Evolutionary conservation across 2,329 filamentous ascomycete species (phyloP).

Genomic region (Graphilbum ipis-grandicollis): DNA sequence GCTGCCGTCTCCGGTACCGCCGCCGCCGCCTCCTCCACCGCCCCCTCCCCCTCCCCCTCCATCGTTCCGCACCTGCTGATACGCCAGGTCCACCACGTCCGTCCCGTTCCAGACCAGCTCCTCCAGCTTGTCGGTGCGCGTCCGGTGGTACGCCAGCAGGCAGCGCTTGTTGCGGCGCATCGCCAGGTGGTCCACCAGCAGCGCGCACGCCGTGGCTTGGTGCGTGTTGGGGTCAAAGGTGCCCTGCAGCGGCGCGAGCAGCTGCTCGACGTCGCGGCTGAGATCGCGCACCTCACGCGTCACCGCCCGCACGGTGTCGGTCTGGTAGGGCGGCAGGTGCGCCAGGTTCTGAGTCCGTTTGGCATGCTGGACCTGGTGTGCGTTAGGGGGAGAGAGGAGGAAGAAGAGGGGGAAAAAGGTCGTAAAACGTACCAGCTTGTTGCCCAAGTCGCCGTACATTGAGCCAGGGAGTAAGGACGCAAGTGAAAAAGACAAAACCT

Average conservation of each 20-base stretch:
- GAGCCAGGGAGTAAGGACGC: background rate
- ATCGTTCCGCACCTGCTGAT: constrained; percentile 34
- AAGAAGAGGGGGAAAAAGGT: background rate
- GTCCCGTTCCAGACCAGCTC: constrained; percentile 83
- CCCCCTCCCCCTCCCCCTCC: constrained; percentile 10
- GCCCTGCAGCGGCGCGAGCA: constrained; percentile 68
- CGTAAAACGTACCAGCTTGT: constrained; percentile 51
- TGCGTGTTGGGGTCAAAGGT: constrained; percentile 74
- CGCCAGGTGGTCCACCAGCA: constrained; percentile 84
- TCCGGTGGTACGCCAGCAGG: constrained; percentile 82
- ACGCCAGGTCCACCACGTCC: constrained; percentile 58
- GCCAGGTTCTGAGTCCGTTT: constrained; percentile 81
- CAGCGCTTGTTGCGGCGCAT: constrained; percentile 96
- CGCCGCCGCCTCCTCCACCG: constrained; percentile 10
- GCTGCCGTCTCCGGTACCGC: constrained; percentile 23
- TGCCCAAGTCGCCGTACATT: constrained; percentile 81
- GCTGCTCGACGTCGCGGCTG: constrained; percentile 63
- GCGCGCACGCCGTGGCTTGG: constrained; percentile 67
- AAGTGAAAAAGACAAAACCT: no score
- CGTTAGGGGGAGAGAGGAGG: background rate
- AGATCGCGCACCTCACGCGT: constrained; percentile 87
- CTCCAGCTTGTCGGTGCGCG: constrained; percentile 78
- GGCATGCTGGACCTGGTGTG: constrained; percentile 68
- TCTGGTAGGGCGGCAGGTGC: constrained; percentile 80
- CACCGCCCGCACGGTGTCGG: constrained; percentile 74